Base-by-base conservation (phyloP, 208 protist genomes). In the Wallacemonas rigidus region DNA sequence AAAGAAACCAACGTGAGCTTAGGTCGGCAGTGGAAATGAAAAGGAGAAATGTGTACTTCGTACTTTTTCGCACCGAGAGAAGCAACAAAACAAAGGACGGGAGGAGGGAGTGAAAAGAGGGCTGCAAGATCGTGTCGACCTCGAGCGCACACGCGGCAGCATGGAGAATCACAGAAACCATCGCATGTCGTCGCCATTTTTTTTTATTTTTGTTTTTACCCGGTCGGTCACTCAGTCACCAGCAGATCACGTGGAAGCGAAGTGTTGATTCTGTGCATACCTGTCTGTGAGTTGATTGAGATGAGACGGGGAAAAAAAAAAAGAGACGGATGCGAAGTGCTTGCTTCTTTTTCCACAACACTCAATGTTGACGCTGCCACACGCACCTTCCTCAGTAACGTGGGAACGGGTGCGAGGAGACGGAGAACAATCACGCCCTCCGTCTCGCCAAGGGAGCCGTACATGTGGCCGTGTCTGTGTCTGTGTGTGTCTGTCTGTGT, bases 401-500 rank as follows among this genome's bases (percentile, higher is more conserved):
- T 26, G 26, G 26, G 26, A 26, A 26, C 26, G 26, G 26, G 26
- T 26, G 26, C 26, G 26, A 26, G 26, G 26, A 26, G 26, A 26
- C 26, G 26, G 0, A 26, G 26, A 26, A 26, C 26, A 26, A 26
- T 26, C 26, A 26, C 26, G 0, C 26, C 26, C 8, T 50, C 8
- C 45, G 45, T 50, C 8, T 50, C 12, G 45, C 8, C 45, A 12
- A 50, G 12, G 12, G 45, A 6, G 45, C 45, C 45, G 45, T 50
- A 26, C 26, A 26, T 26, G 26, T 17, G 9, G 1, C 17, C 44
- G 35, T 44, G 58, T 45, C 0, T 64, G 58, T 44, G 58, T 64
- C 4, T 64, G 58, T 64, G 58, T 64, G 58, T 64, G 58, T 12
- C 8, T 50, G 8, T 50, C 45, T 6, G 45, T 50, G 12, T 41